phyloP scores from a whole-genome alignment of 768 basidiomycete species.

The Termitomyces sp. region DNA sequence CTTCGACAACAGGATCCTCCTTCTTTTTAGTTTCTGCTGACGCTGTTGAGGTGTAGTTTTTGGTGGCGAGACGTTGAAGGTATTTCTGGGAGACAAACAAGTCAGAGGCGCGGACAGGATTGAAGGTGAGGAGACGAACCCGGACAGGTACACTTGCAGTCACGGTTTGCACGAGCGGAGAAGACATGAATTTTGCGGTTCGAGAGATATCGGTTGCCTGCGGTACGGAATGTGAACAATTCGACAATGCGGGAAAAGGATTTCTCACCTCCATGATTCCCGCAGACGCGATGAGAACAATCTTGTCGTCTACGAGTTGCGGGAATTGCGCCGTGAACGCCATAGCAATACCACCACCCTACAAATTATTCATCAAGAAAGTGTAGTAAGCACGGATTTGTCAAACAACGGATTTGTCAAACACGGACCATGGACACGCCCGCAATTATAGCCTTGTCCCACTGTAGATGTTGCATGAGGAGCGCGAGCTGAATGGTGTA shows the following conservation, averaged over 20 bases:
- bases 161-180: constrained; percentile 62
- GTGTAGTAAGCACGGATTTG: background rate
- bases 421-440: constrained; percentile 71
- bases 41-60: constrained; percentile 16
- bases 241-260: background rate
- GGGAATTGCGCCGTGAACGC: constrained; percentile 72
- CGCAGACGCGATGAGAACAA: constrained; percentile 66
- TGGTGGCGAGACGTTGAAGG: constrained; percentile 45
- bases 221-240: background rate
- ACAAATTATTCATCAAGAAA: background rate
- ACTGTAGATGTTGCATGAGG: constrained; percentile 73
- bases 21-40: constrained; percentile 11
- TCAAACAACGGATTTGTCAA: constrained; percentile 3
- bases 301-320: constrained; percentile 58
- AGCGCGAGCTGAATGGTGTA: constrained; percentile 80
- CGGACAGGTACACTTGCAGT: constrained; percentile 62
- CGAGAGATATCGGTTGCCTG: constrained; percentile 65
- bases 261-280: constrained; percentile 61
- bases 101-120: background rate
- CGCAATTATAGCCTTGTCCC: constrained; percentile 60
- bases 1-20: constrained; percentile 42
- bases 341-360: constrained; percentile 74
- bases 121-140: constrained; percentile 33
- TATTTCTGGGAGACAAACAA: constrained; percentile 36
- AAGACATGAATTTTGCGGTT: constrained; percentile 75